Evolutionary conservation across 148 eudicot species (phyloP), one percentile per base, ranked within the genome.

Genomic region (Chenopodium formosanum): DNA sequence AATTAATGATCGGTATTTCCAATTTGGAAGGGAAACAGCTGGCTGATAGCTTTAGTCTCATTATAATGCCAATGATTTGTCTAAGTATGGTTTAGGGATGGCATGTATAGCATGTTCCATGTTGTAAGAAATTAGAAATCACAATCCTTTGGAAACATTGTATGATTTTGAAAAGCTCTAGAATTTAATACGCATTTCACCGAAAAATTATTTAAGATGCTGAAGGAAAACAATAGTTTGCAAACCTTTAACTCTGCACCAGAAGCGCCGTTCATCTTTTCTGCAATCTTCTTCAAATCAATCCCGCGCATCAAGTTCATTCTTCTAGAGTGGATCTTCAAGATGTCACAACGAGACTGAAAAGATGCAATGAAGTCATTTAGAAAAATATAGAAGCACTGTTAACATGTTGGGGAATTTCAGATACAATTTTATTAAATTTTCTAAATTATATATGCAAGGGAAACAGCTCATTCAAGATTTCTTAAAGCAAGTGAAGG

Each of bases 231-330:
- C 7, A 75, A 46, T 20, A 46, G 37, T 29, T 46, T 29, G 32
- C 86, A 69, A 31, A 89, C 91, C 91, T 90, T 90, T 3, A 90
- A 87, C 82, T 91, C 93, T 17, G 91, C 90, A 81, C 90, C 89
- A 82, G 89, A 89, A 29, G 89, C 91, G 60, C 92, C 94, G 70
- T 87, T 87, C 91, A 89, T 91, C 80, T 91, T 91, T 66, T 79
- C 94, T 22, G 91, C 94, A 67, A 89, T 89, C 88, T 91, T 89
- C 86, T 86, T 86, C 80, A 90, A 70, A 85, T 88, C 92, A 76
- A 91, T 91, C 19, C 92, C 94, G 22, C 94, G 88, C 92, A 88
- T 88, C 72, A 89, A 84, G 79, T 91, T 91, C 94, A 91, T 91
- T 80, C 67, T 91, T 75, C 94, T 91, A 7, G 94, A 89, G 79